These are phyloP conservation scores for Verbena officinalis DNA, from an alignment of 257 asterid genomes.

Conservation along the genomic window DNA sequence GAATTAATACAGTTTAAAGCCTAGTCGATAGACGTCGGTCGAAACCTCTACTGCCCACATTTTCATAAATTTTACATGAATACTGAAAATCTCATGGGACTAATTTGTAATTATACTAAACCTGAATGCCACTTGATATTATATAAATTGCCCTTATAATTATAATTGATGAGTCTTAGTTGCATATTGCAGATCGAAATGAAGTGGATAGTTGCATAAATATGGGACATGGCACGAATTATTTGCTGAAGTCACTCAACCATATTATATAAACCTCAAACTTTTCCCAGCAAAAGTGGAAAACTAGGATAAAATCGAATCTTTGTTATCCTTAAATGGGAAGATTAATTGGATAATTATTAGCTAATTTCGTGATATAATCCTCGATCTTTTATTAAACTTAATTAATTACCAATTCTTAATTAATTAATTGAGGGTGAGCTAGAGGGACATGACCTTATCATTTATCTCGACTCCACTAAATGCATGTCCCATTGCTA, in stretches of 20 bases:
- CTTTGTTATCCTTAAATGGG: constrained; percentile 26
- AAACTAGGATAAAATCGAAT: constrained; percentile 32
- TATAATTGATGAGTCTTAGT: background rate
- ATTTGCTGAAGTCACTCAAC: constrained; percentile 21
- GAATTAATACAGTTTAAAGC: too few species aligned
- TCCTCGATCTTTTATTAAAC: background rate
- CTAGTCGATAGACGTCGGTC: too few species aligned
- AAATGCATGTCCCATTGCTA: background rate
- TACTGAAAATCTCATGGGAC: too few species aligned
- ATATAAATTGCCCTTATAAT: background rate
- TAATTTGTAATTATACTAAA: too few species aligned
- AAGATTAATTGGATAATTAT: background rate
- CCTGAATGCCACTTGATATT: too few species aligned
- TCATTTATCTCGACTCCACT: background rate
- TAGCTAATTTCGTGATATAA: background rate
- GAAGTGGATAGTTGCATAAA: background rate
- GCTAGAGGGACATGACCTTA: too few species aligned
- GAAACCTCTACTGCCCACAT: too few species aligned
- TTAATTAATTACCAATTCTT: background rate
- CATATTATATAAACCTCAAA: constrained; percentile 10
- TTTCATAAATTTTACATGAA: too few species aligned
- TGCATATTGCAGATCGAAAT: too few species aligned
- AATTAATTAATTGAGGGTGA: too few species aligned
- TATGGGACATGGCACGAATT: background rate
- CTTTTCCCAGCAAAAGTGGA: constrained; percentile 22